These are phyloP conservation scores for Vaccinium darrowii DNA, from an alignment of 148 eudicot species.

Conservation along the genomic window DNA sequence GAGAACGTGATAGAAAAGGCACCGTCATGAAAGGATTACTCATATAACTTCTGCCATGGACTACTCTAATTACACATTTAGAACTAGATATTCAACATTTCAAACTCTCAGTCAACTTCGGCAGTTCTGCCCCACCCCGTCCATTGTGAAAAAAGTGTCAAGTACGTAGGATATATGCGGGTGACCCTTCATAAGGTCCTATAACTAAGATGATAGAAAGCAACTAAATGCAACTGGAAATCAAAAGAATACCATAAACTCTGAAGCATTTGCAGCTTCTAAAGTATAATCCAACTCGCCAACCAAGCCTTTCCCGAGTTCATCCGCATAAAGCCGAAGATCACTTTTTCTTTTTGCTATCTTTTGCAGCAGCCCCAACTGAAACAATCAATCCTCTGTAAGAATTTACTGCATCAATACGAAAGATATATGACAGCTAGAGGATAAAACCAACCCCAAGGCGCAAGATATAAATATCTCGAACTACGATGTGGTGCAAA, in stretches of 20 bases:
- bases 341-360: constrained; percentile 79
- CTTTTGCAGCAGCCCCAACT: constrained; percentile 78
- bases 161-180: not conserved
- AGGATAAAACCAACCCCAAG: constrained; percentile 78
- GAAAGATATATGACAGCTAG: constrained; percentile 14
- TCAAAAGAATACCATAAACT: constrained; percentile 59
- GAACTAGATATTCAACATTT: not conserved
- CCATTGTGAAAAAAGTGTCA: not conserved
- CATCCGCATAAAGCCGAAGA: constrained; percentile 89
- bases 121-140: not conserved
- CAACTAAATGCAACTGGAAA: not conserved
- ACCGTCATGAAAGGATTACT: not conserved
- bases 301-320: constrained; percentile 91
- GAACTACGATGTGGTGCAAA: constrained; percentile 75
- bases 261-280: constrained; percentile 85
- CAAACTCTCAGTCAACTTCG: not conserved
- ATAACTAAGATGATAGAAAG: not conserved
- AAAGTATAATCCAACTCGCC: constrained; percentile 94
- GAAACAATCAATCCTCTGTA: constrained; percentile 37
- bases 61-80: not conserved
- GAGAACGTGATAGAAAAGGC: not conserved
- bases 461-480: constrained; percentile 88
- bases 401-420: constrained; percentile 1
- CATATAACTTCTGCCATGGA: not conserved
- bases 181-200: not conserved